Conservation (phyloP, 257 asterid species). For the Solanum sitiens region DNA sequence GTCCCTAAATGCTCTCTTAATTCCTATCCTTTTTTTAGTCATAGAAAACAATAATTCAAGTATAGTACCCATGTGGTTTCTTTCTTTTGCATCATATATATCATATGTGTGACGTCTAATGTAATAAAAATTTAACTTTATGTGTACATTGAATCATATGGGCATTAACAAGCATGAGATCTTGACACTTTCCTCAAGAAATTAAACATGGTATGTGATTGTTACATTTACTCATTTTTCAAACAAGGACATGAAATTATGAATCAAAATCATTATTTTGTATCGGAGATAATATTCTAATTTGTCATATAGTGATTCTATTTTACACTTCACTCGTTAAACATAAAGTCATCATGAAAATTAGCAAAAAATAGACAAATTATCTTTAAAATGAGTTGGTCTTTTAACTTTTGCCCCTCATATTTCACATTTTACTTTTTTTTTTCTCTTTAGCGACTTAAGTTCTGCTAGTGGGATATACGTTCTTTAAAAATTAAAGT, state of each 20-base stretch:
- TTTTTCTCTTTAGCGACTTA: background rate
- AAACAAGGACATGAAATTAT: background rate
- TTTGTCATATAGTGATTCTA: no score
- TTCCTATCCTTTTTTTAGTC: background rate
- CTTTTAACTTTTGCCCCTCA: background rate
- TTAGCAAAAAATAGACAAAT: background rate
- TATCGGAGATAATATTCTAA: background rate
- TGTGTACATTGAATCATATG: background rate
- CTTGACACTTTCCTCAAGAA: background rate
- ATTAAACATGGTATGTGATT: background rate
- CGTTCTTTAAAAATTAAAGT: no score
- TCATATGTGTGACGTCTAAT: background rate
- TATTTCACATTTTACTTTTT: no score
- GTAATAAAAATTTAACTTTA: background rate
- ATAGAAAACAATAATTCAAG: background rate
- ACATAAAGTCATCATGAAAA: no score
- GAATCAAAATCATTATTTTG: background rate
- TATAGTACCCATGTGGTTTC: background rate
- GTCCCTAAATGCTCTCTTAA: background rate
- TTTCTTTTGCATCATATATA: background rate
- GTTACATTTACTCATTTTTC: background rate
- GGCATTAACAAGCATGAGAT: background rate
- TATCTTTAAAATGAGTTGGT: background rate
- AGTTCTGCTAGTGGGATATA: background rate
- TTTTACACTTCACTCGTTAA: no score